These are phyloP conservation scores for Phytophthora sp. DNA, from an alignment of 352 stramenopile genomes.

Conservation along the genomic window DNA sequence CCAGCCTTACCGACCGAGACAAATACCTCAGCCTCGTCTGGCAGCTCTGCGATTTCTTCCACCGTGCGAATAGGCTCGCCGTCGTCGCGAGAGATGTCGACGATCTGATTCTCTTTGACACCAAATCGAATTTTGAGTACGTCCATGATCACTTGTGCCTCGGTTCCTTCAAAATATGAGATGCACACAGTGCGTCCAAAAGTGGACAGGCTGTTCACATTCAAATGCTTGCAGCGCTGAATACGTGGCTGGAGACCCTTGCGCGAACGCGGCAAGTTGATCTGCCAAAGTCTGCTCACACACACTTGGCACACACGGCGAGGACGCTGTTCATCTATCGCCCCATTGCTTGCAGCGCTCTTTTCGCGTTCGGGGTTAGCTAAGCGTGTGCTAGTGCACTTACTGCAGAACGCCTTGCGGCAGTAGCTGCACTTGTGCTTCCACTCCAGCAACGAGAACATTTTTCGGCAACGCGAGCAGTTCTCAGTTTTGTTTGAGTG, in stretches of 20 bases:
- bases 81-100: constrained; percentile 77
- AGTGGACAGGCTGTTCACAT: constrained; percentile 80
- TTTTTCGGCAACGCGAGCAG: constrained; percentile 73
- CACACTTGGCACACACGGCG: constrained; percentile 79
- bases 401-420: constrained; percentile 80
- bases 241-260: constrained; percentile 56
- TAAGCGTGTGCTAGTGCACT: constrained; percentile 81
- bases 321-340: constrained; percentile 57
- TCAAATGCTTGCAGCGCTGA: constrained; percentile 70
- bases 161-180: constrained; percentile 82
- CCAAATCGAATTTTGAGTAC: constrained; percentile 83
- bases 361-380: constrained; percentile 69
- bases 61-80: constrained; percentile 62
- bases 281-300: constrained; percentile 79
- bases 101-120: constrained; percentile 75
- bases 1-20: constrained; percentile 80
- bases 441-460: constrained; percentile 85
- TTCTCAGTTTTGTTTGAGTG: constrained; percentile 68
- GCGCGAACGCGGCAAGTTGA: constrained; percentile 76
- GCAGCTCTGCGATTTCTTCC: constrained; percentile 55
- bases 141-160: constrained; percentile 72
- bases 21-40: constrained; percentile 71
- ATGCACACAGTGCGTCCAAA: constrained; percentile 83
- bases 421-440: constrained; percentile 88
- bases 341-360: constrained; percentile 38